A percentile compares a stretch with the other conserved stretches of the same genome.
These are phyloP conservation scores for Colletotrichum gigasporum DNA, from an alignment of 2,329 filamentous ascomycete species.

Conservation along the genomic window DNA sequence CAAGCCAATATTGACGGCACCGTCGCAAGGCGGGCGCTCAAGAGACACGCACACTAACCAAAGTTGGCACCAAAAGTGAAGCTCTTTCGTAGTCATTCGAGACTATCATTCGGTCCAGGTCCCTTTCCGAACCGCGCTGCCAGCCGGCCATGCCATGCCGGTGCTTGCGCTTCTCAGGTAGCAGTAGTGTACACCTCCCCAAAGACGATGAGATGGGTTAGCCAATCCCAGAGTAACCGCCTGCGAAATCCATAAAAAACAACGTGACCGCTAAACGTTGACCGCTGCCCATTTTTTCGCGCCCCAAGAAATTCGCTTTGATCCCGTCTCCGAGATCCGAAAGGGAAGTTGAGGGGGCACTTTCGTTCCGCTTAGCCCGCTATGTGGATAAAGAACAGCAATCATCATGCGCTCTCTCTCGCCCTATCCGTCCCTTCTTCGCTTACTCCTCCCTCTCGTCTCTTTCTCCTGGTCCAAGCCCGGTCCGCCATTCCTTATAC, in stretches of 20 bases:
- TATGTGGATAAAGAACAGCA: constrained; percentile 18
- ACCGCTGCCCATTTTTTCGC: constrained; percentile 26
- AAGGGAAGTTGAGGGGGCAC: background rate
- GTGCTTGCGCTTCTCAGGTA: constrained; percentile 11
- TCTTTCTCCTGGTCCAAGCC: constrained; percentile 12
- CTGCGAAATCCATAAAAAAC: constrained; percentile 30
- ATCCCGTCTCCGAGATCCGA: constrained; percentile 20
- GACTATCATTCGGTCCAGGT: constrained; percentile 18
- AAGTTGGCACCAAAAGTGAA: background rate
- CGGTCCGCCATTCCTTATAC: constrained; percentile 25
- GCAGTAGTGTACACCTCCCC: constrained; percentile 31
- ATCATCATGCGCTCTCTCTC: constrained; percentile 6
- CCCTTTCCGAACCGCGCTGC: constrained; percentile 9
- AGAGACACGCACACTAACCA: background rate
- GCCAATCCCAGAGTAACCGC: constrained; percentile 25
- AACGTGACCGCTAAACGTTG: constrained; percentile 30
- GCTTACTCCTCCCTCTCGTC: background rate
- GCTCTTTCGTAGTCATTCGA: constrained; percentile 30
- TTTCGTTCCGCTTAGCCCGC: constrained; percentile 18
- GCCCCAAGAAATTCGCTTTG: background rate
- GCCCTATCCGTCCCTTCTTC: constrained; percentile 3
- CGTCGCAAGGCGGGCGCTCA: no score
- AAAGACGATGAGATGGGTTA: constrained; percentile 21
- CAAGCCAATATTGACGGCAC: no score
- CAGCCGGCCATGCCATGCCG: background rate